Evolutionary conservation across 2,329 filamentous ascomycete genomes (phyloP), one percentile per base, ranked within the genome.

Genomic region (Aspergillus japonicus): DNA sequence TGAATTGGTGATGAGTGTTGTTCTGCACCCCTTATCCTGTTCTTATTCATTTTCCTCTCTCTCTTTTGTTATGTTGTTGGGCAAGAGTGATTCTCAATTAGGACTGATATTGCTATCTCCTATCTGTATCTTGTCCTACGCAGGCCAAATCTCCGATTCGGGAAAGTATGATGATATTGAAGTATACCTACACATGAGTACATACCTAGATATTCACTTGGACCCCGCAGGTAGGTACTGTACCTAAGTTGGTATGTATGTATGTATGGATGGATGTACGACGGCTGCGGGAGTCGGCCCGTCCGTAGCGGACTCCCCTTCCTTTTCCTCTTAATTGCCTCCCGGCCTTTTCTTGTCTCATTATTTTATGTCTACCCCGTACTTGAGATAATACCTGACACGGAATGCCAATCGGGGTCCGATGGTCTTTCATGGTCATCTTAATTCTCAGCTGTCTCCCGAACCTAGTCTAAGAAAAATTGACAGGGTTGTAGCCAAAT

Each of bases 231-330:
- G 26, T 44, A n/a, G 14, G 14, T 44, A n/a, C n/a, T n/a, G n/a
- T n/a, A n/a, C n/a, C n/a, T n/a, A 44, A 7, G 39, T 35, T 12
- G 4, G 33, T 35, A 35, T 19, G 39, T 42, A 42, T 19, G 39
- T 42, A 42, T n/a, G 39, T 42, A n/a, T 19, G 39, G 19, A 42
- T 66, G 61, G 62, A 65, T 63, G 65, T 67, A 63, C 62, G 57
- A 64, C 64, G 66, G 66, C 64, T 65, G 64, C 66, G 66, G 64
- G 65, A 58, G 64, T 65, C 66, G 66, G 66, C 42, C 66, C 66
- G 65, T 66, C 65, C 54, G 64, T 67, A 67, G 64, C 64, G 62
- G 63, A 61, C 58, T 64, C 54, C 54, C 52, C 56, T 56, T 50
- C 44, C 50, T 39, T 31, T 31, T 39, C n/a, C 26, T 39, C 35